A percentile compares a stretch with the other conserved stretches of the same genome.
phyloP scores from a whole-genome alignment of 2,329 filamentous ascomycete genomes.

The Botryotinia globosa region DNA sequence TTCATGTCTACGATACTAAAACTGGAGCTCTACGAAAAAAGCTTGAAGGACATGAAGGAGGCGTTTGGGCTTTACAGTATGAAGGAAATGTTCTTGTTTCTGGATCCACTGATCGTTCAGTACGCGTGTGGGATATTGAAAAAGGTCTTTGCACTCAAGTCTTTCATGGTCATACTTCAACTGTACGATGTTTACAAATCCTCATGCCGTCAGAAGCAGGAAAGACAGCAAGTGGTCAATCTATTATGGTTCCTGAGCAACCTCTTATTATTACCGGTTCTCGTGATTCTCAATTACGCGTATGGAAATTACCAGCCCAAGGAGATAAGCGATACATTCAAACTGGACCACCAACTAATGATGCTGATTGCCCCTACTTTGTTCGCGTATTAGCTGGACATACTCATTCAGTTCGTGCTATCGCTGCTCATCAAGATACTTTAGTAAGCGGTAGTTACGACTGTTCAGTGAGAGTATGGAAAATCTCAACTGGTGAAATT shows the following conservation, averaged over 20 bases:
- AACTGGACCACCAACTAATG: constrained; percentile 68
- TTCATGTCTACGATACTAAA: constrained; percentile 97
- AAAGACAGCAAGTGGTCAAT: constrained; percentile 64
- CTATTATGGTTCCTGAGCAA: constrained; percentile 88
- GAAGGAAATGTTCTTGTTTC: constrained; percentile 93
- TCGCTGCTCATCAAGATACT: constrained; percentile 90
- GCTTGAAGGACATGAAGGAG: constrained; percentile 90
- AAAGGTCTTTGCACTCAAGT: constrained; percentile 89
- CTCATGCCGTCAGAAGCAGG: constrained; percentile 75
- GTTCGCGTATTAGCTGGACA: constrained; percentile 84
- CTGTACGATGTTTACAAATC: constrained; percentile 92
- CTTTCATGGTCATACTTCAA: constrained; percentile 97
- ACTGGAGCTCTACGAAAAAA: constrained; percentile 81
- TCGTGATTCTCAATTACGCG: constrained; percentile 85
- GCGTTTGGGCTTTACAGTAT: constrained; percentile 96
- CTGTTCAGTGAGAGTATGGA: constrained; percentile 92
- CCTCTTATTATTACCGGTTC: constrained; percentile 97
- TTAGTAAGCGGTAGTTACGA: constrained; percentile 98
- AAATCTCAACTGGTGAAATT: constrained; percentile 89
- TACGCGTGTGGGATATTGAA: constrained; percentile 99
- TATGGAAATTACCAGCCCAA: constrained; percentile 87
- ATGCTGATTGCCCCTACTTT: constrained; percentile 89
- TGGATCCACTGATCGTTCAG: constrained; percentile 91
- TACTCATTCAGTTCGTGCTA: constrained; percentile 89
- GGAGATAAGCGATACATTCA: constrained; percentile 77